Base-by-base conservation (phyloP, 768 basidiomycete species). In the Mycena albidolilacea region DNA sequence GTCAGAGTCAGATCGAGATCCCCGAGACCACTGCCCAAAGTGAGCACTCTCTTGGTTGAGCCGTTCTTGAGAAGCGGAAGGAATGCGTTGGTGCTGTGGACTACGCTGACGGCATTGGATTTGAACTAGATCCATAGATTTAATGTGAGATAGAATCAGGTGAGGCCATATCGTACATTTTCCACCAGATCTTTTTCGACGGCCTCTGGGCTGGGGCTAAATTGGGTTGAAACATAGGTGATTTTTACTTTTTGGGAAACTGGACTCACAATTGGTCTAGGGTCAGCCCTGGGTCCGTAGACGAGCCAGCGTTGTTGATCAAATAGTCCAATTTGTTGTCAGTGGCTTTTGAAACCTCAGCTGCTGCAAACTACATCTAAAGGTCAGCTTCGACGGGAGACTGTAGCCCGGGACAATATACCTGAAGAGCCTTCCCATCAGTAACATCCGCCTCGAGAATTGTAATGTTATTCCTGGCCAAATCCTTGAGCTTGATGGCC, bases 11-110 rank as follows among this genome's bases (percentile, higher is more conserved):
- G 46, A 7, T 81, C 81, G 5, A 71, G 59, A 73, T 82, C 82
- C 15, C 71, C 83, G 17, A 82, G 52, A 41, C 80, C 84, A 21
- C 77, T 78, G 69, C 73, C 76, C 69, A 86, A 67, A 0, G 81
- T 76, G 73, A 85, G 73, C 54, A 86, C 82, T 70, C 82, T 84
- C 30, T 30, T 30, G 30, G 30, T 4, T 30, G 30, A 30, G 30
- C 30, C 30, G 30, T 30, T 30, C 30, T 35, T 41, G 41, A 67
- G 57, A n/a, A 67, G 66, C 15, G 66, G 66, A 19, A 67, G 66
- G 21, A 67, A 58, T 8, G 57, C 66, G 30, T 67, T 67, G 66
- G 39, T 67, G 43, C 14, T 30, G 35, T 67, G 66, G 7, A 67
- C 66, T n/a, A 57, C 50, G 21, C 66, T 46, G 66, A 67, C n/a